Evolutionary conservation across 164 flowering plant species (phyloP), one percentile per base, ranked within the genome.

Genomic region (Vitis labrusca): DNA sequence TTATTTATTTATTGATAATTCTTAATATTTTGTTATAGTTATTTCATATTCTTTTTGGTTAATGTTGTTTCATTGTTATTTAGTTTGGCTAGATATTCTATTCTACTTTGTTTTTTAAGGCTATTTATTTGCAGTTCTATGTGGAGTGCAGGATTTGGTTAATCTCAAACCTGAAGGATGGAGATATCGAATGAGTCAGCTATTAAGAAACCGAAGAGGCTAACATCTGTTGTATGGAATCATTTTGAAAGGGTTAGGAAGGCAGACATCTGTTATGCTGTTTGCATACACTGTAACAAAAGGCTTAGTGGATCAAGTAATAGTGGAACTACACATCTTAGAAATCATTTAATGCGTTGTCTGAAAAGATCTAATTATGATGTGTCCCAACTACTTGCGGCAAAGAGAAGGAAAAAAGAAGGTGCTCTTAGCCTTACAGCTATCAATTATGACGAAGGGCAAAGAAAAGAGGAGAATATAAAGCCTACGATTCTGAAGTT

Each of bases 161-260:
- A 11, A 12, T 68, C 59, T 69, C 51, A 32, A 61, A 29, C 63
- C 59, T 63, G 79, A 79, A 82, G 50, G 61, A 91, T 91, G 97
- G 97, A 91, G 68, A 52, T 78, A 63, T 4, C 78, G n/a, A 80
- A 65, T 63, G 89, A 82, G 14, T 27, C 78, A 48, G 81, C 71
- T 51, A 61, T 76, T 11, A 86, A 83, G 78, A 90, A 85, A 72
- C 74, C 89, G 29, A 89, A 87, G 80, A 85, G 92, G 81, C 71
- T 89, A 79, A 93, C 89, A 48, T 93, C 97, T 64, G 83, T 84
- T 48, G 97, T 92, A 2, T 92, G 98, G 98, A 86, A 89, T 74
- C 89, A 92, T 76, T 92, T 91, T 74, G 93, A 92, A 72, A 83
- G 91, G 76, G 81, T 92, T 59, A 85, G 83, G 71, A 88, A 81